Evolutionary conservation across 2,329 filamentous ascomycete genomes (phyloP).

Genomic region (Sporothrix curviconia): DNA sequence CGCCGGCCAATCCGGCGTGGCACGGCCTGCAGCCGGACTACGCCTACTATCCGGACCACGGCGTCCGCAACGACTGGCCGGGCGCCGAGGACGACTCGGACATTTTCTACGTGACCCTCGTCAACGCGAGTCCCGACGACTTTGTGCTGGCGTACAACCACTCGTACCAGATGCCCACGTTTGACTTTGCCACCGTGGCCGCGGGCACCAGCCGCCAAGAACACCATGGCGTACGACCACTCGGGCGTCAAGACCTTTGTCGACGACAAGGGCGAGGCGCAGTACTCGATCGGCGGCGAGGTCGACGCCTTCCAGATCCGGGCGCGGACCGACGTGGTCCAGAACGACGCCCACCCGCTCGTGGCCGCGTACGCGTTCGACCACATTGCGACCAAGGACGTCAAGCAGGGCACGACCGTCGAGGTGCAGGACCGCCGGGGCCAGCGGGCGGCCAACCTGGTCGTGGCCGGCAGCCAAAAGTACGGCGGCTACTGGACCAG

Average conservation of each 20-base stretch:
- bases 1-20: too few species aligned
- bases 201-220: background rate
- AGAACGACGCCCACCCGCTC: slow-evolving; percentile 22
- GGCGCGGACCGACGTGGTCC: slow-evolving; percentile 26
- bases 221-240: background rate
- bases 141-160: background rate
- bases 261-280: slow-evolving; percentile 27
- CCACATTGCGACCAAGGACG: too few species aligned
- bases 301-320: slow-evolving; percentile 27
- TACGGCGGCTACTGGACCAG: slow-evolving; percentile 30
- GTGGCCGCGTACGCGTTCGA: too few species aligned
- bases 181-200: background rate
- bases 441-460: slow-evolving; percentile 29
- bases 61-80: background rate
- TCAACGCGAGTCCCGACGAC: background rate
- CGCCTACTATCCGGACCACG: background rate
- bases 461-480: slow-evolving; percentile 30
- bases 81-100: background rate
- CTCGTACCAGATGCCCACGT: background rate
- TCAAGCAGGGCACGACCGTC: too few species aligned
- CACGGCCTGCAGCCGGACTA: too few species aligned
- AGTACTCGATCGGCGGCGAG: slow-evolving; percentile 27
- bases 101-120: background rate
- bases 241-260: too few species aligned
- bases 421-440: too few species aligned